These are phyloP conservation scores for Gonapodya prolifera DNA, from an alignment of 192 early-diverging fungal species.

Conservation along the genomic window DNA sequence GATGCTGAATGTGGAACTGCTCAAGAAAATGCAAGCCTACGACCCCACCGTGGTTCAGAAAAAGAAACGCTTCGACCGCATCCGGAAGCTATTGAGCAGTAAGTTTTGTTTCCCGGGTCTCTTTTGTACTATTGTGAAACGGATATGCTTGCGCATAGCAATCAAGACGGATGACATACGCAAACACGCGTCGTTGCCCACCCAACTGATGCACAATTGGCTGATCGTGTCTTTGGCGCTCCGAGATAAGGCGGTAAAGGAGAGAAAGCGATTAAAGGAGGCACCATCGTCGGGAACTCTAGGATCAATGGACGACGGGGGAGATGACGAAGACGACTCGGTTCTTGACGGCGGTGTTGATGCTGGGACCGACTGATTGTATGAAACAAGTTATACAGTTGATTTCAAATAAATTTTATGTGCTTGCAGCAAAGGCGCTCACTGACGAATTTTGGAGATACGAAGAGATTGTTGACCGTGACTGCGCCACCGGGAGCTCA, in stretches of 20 bases:
- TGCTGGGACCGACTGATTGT: too few species aligned
- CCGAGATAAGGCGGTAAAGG: conserved; percentile 24
- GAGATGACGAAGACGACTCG: not conserved
- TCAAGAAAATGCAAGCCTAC: conserved; percentile 34
- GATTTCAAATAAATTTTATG: too few species aligned
- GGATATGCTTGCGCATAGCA: too few species aligned
- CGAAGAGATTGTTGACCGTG: too few species aligned
- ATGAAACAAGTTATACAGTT: too few species aligned
- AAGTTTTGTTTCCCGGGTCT: conserved; percentile 7
- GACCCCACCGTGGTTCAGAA: conserved; percentile 43
- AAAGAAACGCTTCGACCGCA: conserved; percentile 27
- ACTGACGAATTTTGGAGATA: too few species aligned
- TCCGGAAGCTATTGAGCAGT: conserved; percentile 35
- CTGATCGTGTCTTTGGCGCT: conserved; percentile 30
- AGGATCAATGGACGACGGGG: not conserved
- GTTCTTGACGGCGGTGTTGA: not conserved
- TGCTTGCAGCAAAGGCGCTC: too few species aligned
- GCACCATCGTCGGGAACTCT: not conserved
- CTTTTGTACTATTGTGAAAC: too few species aligned
- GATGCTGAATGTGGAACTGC: conserved; percentile 32
- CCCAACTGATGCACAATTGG: conserved; percentile 39
- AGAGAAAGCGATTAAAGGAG: not conserved
- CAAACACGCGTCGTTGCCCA: conserved; percentile 32
- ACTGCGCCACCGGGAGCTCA: too few species aligned
- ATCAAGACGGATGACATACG: conserved; percentile 30